phyloP scores from a whole-genome alignment of 2,329 filamentous ascomycete genomes.

The Penicillium sp. region DNA sequence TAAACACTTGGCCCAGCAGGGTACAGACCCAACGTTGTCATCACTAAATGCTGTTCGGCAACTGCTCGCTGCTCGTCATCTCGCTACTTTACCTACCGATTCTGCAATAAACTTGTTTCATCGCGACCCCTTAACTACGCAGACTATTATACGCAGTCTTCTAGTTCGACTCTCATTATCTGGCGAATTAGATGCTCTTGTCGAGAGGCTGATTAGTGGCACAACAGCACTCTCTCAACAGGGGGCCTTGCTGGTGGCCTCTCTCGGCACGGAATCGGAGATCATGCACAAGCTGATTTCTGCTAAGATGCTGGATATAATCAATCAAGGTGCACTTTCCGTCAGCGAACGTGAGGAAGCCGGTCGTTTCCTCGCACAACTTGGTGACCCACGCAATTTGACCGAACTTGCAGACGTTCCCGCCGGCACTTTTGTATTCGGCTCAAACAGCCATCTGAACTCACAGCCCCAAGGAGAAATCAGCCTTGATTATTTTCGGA shows the following conservation, averaged over 20 bases:
- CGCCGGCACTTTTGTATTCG: background rate
- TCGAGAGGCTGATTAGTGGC: background rate
- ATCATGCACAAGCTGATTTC: background rate
- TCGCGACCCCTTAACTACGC: background rate
- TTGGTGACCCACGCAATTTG: background rate
- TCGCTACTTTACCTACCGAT: background rate
- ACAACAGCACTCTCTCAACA: background rate
- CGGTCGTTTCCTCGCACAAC: background rate
- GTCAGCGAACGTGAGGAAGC: background rate
- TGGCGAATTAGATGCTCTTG: background rate
- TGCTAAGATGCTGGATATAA: background rate
- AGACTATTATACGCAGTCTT: background rate
- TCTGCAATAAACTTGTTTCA: background rate
- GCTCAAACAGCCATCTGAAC: background rate
- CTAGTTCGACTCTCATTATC: background rate
- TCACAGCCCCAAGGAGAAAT: background rate
- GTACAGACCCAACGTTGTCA: no score
- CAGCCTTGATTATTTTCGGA: background rate
- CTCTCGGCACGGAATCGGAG: background rate
- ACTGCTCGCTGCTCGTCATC: background rate
- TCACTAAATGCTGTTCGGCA: background rate
- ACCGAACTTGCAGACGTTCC: background rate
- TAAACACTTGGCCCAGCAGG: background rate
- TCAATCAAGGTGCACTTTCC: background rate
- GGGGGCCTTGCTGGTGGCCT: background rate